Conservation (phyloP, 2,329 filamentous ascomycete species). For the Basipetospora sp. region DNA sequence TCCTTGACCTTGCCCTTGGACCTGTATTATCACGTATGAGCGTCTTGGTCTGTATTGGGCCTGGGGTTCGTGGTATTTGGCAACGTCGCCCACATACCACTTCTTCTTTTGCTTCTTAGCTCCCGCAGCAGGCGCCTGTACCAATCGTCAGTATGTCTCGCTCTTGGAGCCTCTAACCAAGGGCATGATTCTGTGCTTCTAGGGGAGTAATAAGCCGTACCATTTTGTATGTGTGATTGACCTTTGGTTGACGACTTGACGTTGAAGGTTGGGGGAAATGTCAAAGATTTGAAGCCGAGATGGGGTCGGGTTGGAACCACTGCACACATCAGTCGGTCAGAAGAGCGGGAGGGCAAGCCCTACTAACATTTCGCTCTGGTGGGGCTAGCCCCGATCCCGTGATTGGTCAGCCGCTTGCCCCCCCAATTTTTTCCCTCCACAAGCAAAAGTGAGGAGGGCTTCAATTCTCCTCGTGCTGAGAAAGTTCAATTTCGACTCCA, state of each 20-base stretch:
- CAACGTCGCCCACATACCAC: slow-evolving; percentile 19
- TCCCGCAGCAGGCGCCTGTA: slow-evolving; percentile 30
- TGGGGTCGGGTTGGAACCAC: background rate
- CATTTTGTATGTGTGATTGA: slow-evolving; percentile 27
- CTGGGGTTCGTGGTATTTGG: background rate
- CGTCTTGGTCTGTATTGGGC: background rate
- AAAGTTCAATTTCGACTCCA: background rate
- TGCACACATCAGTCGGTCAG: slow-evolving; percentile 4
- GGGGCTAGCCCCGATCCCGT: slow-evolving; percentile 16
- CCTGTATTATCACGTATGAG: slow-evolving; percentile 9
- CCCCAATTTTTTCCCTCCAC: slow-evolving; percentile 20
- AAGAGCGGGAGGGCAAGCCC: slow-evolving; percentile 22
- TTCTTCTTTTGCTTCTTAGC: slow-evolving; percentile 39
- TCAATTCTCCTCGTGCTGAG: slow-evolving; percentile 2
- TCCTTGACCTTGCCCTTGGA: slow-evolving; percentile 76
- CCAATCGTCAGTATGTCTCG: slow-evolving; percentile 12
- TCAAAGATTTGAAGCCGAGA: slow-evolving; percentile 7
- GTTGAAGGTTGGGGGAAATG: slow-evolving; percentile 9
- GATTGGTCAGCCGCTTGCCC: slow-evolving; percentile 23
- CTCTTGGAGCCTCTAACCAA: too few species aligned
- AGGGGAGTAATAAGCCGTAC: too few species aligned
- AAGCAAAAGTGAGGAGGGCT: slow-evolving; percentile 7
- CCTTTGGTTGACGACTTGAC: slow-evolving; percentile 21
- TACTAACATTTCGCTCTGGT: slow-evolving; percentile 23
- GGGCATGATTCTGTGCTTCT: background rate